A percentile compares a stretch with the other conserved stretches of the same genome.
Conservation (phyloP, 2,329 filamentous ascomycete species). For the Colletotrichum godetiae region DNA sequence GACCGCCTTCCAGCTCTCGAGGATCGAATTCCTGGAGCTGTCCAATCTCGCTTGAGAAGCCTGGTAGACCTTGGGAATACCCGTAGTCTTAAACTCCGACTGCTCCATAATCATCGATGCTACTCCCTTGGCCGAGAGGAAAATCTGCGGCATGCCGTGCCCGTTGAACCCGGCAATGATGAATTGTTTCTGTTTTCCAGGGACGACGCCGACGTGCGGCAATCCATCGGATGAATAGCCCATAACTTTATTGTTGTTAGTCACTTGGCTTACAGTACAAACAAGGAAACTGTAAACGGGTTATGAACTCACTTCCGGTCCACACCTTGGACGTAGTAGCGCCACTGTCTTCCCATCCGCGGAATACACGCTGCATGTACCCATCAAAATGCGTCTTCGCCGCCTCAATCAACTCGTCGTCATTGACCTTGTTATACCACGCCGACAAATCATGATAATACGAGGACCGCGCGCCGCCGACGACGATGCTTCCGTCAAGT, state of each 20-base stretch:
- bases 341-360: constrained; percentile 56
- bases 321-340: constrained; percentile 51
- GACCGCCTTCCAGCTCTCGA: constrained; percentile 15
- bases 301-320: constrained; percentile 51
- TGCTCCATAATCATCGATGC: constrained; percentile 51
- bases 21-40: constrained; percentile 32
- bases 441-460: constrained; percentile 43
- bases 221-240: constrained; percentile 53
- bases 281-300: not conserved
- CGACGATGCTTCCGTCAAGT: constrained; percentile 56
- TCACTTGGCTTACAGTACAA: constrained; percentile 13
- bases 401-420: constrained; percentile 50
- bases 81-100: constrained; percentile 46
- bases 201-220: constrained; percentile 58
- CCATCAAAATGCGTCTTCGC: constrained; percentile 54
- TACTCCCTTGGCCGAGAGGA: constrained; percentile 52
- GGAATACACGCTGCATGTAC: constrained; percentile 58
- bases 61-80: constrained; percentile 50
- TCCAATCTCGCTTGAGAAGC: constrained; percentile 44
- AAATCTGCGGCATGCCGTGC: constrained; percentile 62
- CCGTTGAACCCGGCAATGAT: constrained; percentile 63
- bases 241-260: constrained; percentile 46
- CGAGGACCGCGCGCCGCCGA: constrained; percentile 52
- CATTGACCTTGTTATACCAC: constrained; percentile 58
- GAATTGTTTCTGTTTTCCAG: constrained; percentile 51